Evolutionary conservation across 495 filamentous ascomycete genomes (phyloP), one percentile per base, ranked within the genome.

Genomic region (Apiosordaria backusii): DNA sequence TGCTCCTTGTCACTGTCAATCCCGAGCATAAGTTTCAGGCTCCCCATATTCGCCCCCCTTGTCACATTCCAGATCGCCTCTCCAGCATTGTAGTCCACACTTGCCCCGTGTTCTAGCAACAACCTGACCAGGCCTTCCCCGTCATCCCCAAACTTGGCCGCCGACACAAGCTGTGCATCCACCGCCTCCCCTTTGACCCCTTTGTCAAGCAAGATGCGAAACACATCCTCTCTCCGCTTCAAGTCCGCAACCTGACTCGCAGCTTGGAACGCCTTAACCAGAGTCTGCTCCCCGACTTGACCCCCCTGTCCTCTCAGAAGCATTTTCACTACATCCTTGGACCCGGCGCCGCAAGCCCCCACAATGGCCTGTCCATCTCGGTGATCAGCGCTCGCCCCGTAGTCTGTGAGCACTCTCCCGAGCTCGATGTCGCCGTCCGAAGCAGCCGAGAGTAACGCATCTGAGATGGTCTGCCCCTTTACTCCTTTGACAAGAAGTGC

Each of bases 21-120:
- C 0, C 80, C 80, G 7, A 84, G 70, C 67, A 84, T 70, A 61
- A 82, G 66, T 67, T 81, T 79, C 7, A 84, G 67, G 64, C 69
- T 81, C 1, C 72, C 76, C 63, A 84, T 68, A 57, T 79, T 77
- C 0, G 77, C 77, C 26, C 77, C 75, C 21, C 78, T 72, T 0
- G 81, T 76, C 0, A 79, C 78, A 22, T 80, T 80, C 70, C 80
- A 80, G n/a, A 84, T 74, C 18, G 80, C 81, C 23, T 84, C 81
- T 4, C 81, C 81, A 0, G 74, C 65, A 15, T 78, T 80, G 60
- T 77, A 80, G 63, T 84, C 75, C 2, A 78, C 75, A 52, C 71
- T 75, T 18, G 81, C 81, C 5, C 81, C 81, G 25, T 76, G 78
- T 10, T 71, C 62, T 1, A 84, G 73, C 23, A 84, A 64, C 29